A percentile compares a stretch with the other conserved stretches of the same genome.
Evolutionary conservation across 2,329 filamentous ascomycete species (phyloP).

Genomic region (Ophiostoma sp.): DNA sequence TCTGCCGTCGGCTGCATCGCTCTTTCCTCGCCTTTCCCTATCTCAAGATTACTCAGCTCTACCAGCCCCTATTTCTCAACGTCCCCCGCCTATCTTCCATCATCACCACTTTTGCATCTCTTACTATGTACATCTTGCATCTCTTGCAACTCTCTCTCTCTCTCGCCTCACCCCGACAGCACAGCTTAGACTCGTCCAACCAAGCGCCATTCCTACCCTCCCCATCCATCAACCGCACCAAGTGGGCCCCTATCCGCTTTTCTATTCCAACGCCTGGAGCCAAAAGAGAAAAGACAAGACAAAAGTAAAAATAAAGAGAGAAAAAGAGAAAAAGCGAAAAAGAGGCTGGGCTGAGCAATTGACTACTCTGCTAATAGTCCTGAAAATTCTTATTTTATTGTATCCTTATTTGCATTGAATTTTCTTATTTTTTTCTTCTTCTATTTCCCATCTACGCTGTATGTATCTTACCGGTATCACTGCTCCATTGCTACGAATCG

Average conservation of each 20-base stretch:
- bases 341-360: background rate
- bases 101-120: background rate
- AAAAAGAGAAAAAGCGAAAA: background rate
- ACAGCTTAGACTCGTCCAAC: conserved; percentile 9
- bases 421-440: background rate
- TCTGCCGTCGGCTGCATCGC: background rate
- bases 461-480: too few relatives aligned
- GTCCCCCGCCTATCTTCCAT: background rate
- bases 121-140: background rate
- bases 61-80: background rate
- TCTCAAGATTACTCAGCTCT: background rate
- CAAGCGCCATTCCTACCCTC: conserved; percentile 22
- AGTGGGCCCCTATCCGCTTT: conserved; percentile 20
- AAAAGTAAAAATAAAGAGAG: too few relatives aligned
- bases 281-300: background rate
- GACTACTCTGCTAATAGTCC: background rate
- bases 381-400: conserved; percentile 2
- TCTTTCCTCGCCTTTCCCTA: background rate
- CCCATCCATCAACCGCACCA: conserved; percentile 19
- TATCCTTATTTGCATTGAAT: background rate
- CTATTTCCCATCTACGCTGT: background rate
- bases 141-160: background rate
- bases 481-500: too few relatives aligned
- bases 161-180: background rate
- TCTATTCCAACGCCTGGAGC: conserved; percentile 8